Evolutionary conservation across 1,284 basidiomycete species (phyloP), one percentile per base, ranked within the genome.

Genomic region (Inonotus hispidus): DNA sequence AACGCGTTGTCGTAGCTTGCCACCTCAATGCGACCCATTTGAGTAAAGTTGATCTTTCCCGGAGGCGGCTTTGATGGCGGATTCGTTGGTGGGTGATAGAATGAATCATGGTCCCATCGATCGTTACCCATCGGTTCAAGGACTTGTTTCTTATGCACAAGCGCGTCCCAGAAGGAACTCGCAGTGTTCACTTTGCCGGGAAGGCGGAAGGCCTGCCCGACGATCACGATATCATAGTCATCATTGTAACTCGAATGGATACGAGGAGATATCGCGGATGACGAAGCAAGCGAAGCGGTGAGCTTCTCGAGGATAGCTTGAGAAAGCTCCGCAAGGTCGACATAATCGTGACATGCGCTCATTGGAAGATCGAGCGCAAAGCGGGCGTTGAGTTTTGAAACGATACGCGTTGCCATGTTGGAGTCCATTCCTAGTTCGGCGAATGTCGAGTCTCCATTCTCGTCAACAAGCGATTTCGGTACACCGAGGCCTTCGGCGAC

Each of bases 21-120:
- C 16, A 70, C 57, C 45, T 75, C 71, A 13, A 75, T 66, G 53
- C 73, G 71, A n/a, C 74, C 74, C 13, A 72, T 70, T 52, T 68
- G 69, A 19, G 70, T 68, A 53, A 73, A 70, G 38, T 59, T 63
- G 2, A 67, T 69, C 59, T 73, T 72, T 39, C 74, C 70, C 54
- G 70, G 65, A 54, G 70, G 71, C 1, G 57, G 53, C 52, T 53
- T 59, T 37, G 61, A 47, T 10, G 49, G 41, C 4, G 59, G 38
- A 14, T 49, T 53, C 32, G 53, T 55, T 19, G 59, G 59, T 38
- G 59, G 53, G 29, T 49, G 43, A 5, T 71, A 72, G 62, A 74
- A 75, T 32, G 70, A 71, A 8, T 68, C 65, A 56, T 75, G 72
- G 59, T 75, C 72, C 74, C 74, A 75, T 21, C 74, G 68, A 32